phyloP scores from a whole-genome alignment of 106 monocot species.

The Allium sativum region DNA sequence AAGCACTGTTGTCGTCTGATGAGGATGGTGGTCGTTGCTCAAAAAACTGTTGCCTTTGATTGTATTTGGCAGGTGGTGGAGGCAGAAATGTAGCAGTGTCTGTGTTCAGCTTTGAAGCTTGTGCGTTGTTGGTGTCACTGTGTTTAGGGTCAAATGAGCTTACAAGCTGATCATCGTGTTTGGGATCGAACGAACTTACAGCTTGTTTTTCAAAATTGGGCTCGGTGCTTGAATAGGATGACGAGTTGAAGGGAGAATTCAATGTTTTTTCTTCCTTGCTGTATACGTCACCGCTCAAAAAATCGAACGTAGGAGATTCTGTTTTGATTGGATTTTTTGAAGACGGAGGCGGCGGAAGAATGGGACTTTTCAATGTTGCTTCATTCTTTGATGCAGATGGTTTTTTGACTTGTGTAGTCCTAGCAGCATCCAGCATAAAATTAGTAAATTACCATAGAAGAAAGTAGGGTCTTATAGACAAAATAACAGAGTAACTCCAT shows the following conservation, averaged over 20 bases:
- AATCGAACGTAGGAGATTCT: slow-evolving; percentile 12
- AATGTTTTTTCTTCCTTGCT: slow-evolving; percentile 15
- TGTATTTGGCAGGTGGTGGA: slow-evolving; percentile 16
- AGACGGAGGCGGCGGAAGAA: slow-evolving; percentile 50
- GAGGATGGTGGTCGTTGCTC: slow-evolving; percentile 12
- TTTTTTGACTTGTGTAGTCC: slow-evolving; percentile 28
- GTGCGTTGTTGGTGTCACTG: not conserved
- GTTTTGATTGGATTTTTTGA: slow-evolving; percentile 5
- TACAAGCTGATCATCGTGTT: not conserved
- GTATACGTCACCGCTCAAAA: slow-evolving; percentile 16
- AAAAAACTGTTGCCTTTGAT: slow-evolving; percentile 23
- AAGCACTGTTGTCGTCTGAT: not conserved
- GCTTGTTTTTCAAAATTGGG: slow-evolving; percentile 14
- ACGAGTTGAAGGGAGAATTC: slow-evolving; percentile 7
- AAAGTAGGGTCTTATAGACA: no score
- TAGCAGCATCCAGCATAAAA: slow-evolving; percentile 4
- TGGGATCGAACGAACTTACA: not conserved
- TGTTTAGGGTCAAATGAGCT: not conserved
- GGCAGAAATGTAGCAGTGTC: slow-evolving; percentile 8
- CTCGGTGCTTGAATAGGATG: not conserved
- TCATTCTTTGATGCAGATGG: slow-evolving; percentile 19
- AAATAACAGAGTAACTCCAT: no score
- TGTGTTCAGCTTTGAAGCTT: slow-evolving; percentile 11
- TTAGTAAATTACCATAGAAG: no score
- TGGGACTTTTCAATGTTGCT: slow-evolving; percentile 18